Evolutionary conservation across 2,329 filamentous ascomycete species (phyloP), one percentile per base, ranked within the genome.

Genomic region (Exophiala bonariae): DNA sequence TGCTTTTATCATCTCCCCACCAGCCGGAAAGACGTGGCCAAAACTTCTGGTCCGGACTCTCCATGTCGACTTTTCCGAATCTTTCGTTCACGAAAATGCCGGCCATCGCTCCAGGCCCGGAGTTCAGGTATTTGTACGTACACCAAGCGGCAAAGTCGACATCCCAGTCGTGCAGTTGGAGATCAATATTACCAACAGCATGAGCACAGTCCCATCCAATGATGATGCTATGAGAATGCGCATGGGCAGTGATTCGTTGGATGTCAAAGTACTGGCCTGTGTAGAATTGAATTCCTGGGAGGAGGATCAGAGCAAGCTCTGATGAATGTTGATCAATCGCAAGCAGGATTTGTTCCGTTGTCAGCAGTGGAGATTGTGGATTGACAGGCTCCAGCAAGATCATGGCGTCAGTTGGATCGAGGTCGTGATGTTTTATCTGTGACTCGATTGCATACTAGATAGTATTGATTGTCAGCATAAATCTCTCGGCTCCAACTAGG

Each of bases 91-190:
- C 86, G 57, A 90, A 96, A 1, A 85, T 74, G 0, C 86, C 89
- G 1, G 82, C 89, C 56, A 95, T 95, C 14, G 83, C 79, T 4
- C 90, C 90, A 0, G 90, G 89, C 0, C 90, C 90, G 17, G 85
- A 83, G 63, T 95, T 95, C 64, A 95, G 79, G 70, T 96, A 96
- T 71, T 96, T 96, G 77, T 96, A 96, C n/a, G 85, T 91, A 69
- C 90, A 96, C 90, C 90, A 96, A 47, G 81, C 87, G 11, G 91
- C 90, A 61, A 95, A 95, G 66, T 96, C 91, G 20, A 95, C 89
- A 56, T 88, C 79, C 90, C 90, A 96, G 59, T 92, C 87, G 66
- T 95, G 89, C 14, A 96, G 76, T 48, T 76, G 69, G n/a, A 96
- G 69, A 35, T 86, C 82, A 2, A 95, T 87, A 62, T 96, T 96